Conservation (phyloP, 1,284 basidiomycete species). For the Boletus semigastroideus region DNA sequence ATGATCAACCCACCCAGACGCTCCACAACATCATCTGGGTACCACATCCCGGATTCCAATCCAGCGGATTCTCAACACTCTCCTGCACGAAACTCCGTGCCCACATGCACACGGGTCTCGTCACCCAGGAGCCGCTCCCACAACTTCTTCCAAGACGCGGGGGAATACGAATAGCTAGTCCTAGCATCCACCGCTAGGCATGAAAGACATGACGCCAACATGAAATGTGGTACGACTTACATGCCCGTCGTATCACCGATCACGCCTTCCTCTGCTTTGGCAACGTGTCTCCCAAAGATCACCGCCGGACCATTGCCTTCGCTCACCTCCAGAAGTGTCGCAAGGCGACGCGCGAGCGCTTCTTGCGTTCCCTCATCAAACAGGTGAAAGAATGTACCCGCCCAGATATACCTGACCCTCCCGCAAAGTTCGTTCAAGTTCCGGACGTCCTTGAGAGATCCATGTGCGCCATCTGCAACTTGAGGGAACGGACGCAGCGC, state of each 20-base stretch:
- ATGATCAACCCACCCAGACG: not conserved
- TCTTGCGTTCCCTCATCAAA: conserved; percentile 38
- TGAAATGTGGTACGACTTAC: not conserved
- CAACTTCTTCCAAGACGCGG: conserved; percentile 1
- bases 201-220: not conserved
- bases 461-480: not conserved
- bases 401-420: conserved; percentile 32
- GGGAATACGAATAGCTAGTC: conserved; percentile 7
- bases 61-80: not conserved
- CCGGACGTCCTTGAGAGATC: conserved; percentile 3
- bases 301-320: not conserved
- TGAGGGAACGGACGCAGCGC: conserved; percentile 3
- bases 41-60: not conserved
- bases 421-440: conserved; percentile 13
- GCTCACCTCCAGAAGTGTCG: conserved; percentile 22
- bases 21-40: conserved; percentile 4
- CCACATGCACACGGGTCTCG: not conserved
- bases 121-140: conserved; percentile 1
- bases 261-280: not conserved
- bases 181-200: not conserved
- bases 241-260: not conserved
- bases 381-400: conserved; percentile 38
- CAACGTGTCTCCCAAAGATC: conserved; percentile 5
- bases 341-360: conserved; percentile 33
- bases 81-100: not conserved